These are phyloP conservation scores for Nitzschia palea DNA, from an alignment of 108 stramenopile species.

Conservation along the genomic window DNA sequence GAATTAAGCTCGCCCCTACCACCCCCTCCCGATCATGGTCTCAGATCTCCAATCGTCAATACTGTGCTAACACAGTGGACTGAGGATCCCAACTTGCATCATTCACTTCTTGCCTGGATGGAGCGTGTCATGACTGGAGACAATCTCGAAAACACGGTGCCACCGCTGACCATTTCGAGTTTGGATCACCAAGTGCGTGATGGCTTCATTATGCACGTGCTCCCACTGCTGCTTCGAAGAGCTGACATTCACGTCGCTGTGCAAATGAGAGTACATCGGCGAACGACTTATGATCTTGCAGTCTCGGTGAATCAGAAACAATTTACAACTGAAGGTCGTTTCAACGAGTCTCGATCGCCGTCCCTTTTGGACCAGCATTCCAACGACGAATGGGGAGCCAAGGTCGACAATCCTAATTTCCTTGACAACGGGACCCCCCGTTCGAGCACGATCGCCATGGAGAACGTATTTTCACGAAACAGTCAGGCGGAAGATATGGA, in stretches of 20 bases:
- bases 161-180: slow-evolving; percentile 74
- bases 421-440: slow-evolving; percentile 39
- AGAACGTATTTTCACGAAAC: slow-evolving; percentile 17
- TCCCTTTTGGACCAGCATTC: slow-evolving; percentile 28
- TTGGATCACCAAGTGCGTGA: slow-evolving; percentile 80
- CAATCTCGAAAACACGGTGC: slow-evolving; percentile 48
- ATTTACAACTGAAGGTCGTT: not conserved
- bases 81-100: slow-evolving; percentile 52
- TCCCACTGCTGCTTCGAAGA: slow-evolving; percentile 70
- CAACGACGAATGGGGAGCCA: slow-evolving; percentile 23
- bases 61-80: slow-evolving; percentile 76
- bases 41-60: slow-evolving; percentile 76
- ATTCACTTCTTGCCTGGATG: slow-evolving; percentile 71
- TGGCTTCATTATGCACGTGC: slow-evolving; percentile 82
- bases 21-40: slow-evolving; percentile 84
- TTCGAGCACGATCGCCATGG: slow-evolving; percentile 33
- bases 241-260: slow-evolving; percentile 80
- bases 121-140: slow-evolving; percentile 63
- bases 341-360: not conserved
- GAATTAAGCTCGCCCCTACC: slow-evolving; percentile 60
- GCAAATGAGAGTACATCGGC: slow-evolving; percentile 67
- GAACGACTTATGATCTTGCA: slow-evolving; percentile 76
- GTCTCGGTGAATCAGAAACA: slow-evolving; percentile 54
- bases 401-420: slow-evolving; percentile 6
- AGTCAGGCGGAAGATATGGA: slow-evolving; percentile 3